A percentile compares a stretch with the other conserved stretches of the same genome.
phyloP scores from a whole-genome alignment of 352 stramenopile species.

The Phytophthora vignae region DNA sequence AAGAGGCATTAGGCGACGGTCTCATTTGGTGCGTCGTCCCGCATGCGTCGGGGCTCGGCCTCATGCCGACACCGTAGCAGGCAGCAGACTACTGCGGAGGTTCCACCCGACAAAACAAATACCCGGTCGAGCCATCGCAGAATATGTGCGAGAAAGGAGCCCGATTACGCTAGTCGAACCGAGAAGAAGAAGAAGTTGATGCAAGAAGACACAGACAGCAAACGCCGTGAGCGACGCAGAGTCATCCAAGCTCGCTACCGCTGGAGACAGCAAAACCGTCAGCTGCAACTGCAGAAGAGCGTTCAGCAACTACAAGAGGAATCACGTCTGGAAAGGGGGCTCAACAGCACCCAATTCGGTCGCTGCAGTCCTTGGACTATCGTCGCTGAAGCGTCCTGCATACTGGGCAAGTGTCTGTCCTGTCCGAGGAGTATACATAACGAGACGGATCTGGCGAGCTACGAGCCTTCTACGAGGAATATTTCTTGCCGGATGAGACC shows the following conservation, averaged over 20 bases:
- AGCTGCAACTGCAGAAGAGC: neutral
- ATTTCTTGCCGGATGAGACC: constrained; percentile 16
- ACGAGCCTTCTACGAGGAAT: constrained; percentile 7
- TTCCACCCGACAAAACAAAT: neutral
- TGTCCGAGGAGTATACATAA: neutral
- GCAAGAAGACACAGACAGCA: neutral
- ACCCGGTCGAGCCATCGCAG: too few species aligned
- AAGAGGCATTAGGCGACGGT: neutral
- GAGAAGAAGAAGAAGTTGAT: neutral
- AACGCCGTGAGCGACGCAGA: neutral
- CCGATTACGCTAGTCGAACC: neutral
- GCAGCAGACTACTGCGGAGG: too few species aligned
- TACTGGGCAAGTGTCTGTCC: neutral
- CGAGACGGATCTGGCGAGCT: neutral
- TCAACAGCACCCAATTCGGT: neutral
- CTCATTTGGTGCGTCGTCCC: neutral
- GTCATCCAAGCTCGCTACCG: constrained; percentile 18
- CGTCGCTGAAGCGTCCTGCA: neutral
- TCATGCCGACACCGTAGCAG: neutral
- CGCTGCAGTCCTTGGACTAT: neutral
- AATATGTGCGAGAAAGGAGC: too few species aligned
- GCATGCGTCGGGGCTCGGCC: neutral
- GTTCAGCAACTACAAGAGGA: constrained; percentile 1
- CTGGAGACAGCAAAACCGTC: neutral
- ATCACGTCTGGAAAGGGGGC: neutral